Evolutionary conservation across 1,139 yeast species (phyloP), one percentile per base, ranked within the genome.

Genomic region (Magnusiomyces paraingens): DNA sequence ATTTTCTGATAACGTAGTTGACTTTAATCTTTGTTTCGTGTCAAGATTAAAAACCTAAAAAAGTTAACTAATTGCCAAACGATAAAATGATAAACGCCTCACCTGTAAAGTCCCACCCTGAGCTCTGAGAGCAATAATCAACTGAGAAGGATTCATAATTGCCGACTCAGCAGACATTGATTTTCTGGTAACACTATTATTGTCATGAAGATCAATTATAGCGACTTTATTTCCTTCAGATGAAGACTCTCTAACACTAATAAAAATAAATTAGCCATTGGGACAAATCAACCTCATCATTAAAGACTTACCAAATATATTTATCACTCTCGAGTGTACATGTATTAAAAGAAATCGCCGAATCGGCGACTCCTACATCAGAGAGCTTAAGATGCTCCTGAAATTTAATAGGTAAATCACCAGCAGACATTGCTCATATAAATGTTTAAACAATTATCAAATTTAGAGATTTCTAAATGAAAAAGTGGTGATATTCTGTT

Each of bases 131-230:
- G 96, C 90, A 64, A 94, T 91, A 61, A 93, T 91, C 72, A 84
- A 81, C 70, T 89, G 85, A 32, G 75, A 69, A 17, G 99, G 98
- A 70, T 91, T 96, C 95, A 94, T 85, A 67, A 94, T 93, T 52
- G 97, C 98, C 61, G 91, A 87, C 73, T 94, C 99, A 50, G 99
- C 99, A 55, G 89, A 82, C 96, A 94, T 94, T 70, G 87, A 86
- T 73, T 94, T 91, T 66, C 95, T 83, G 47, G 82, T 77, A 62
- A 88, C 84, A 63, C 82, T 80, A 67, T 82, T 82, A 73, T 83
- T 83, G 67, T 88, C 83, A 61, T 81, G 77, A 67, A 93, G 78
- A 69, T 93, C 93, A 61, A 94, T 82, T 64, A 94, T 93, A 52
- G 96, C 96, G 54, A 94, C 99, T 66, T 70, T 73, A 72, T 89